Evolutionary conservation across 306 rosid genomes (phyloP), one percentile per base, ranked within the genome.

Genomic region (Vigna mungo): DNA sequence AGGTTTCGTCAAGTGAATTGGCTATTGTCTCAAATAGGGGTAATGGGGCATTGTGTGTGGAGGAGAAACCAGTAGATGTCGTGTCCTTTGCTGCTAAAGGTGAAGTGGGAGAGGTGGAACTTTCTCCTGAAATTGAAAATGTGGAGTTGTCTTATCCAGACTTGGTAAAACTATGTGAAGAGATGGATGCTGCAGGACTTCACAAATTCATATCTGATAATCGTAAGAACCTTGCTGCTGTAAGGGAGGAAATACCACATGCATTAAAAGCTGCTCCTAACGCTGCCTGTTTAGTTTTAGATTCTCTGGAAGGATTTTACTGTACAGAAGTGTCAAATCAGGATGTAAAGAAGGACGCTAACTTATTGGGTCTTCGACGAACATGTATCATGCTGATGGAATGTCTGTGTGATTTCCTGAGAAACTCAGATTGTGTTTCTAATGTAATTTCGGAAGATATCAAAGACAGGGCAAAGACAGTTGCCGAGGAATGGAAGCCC

Each of bases 381-480:
- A 95, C 97, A 27, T 92, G 98, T 81, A 95, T 95, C 79, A 95
- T 95, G 98, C 79, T 95, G 89, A 87, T 95, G 97, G 98, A 95
- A 63, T 95, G 97, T 80, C 82, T 95, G 66, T 87, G 89, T 89
- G 81, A 85, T 68, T 83, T 89, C 86, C 80, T 95, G 74, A 70
- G 81, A 70, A 89, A 87, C 69, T 81, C 80, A 47, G 83, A 77
- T 73, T 75, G 82, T 70, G 88, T 84, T 77, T 81, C 88, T 67
- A 79, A 85, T 82, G 75, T 89, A 25, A 85, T 95, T 76, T 86
- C 97, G 17, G 88, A 88, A 70, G 88, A 89, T 79, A 83, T 89
- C 54, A 92, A 86, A 87, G 82, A 77, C 68, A 75, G 85, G 83
- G 98, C 98, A 30, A 91, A 89, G 83, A 75, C 78, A 78, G 88